Percentiles rank a stretch among this genome's conserved stretches.
These are phyloP conservation scores for Pseudonitzschia delicatissima DNA, from an alignment of 108 stramenopile species.

Conservation along the genomic window DNA sequence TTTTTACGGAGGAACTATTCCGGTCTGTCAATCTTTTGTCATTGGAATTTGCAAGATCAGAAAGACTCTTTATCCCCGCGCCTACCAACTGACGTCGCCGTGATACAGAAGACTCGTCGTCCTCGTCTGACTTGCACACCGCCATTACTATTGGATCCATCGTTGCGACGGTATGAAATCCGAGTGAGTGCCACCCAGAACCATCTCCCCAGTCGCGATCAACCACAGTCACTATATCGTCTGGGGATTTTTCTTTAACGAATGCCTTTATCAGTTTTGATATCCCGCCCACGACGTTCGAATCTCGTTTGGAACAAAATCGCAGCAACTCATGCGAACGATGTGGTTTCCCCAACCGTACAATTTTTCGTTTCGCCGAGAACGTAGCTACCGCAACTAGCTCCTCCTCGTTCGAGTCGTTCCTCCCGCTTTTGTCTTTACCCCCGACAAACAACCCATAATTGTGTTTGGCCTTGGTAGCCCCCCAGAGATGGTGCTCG, in stretches of 20 bases:
- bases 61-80: not conserved
- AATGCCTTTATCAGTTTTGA: constrained; percentile 59
- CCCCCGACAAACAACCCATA: constrained; percentile 47
- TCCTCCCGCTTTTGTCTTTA: not conserved
- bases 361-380: constrained; percentile 44
- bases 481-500: constrained; percentile 68
- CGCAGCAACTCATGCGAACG: constrained; percentile 63
- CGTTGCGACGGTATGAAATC: constrained; percentile 46
- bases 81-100: constrained; percentile 3
- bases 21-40: not conserved
- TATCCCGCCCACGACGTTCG: constrained; percentile 57
- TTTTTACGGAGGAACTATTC: not conserved
- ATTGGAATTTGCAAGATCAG: not conserved
- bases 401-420: constrained; percentile 12
- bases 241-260: constrained; percentile 26
- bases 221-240: constrained; percentile 66
- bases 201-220: constrained; percentile 75
- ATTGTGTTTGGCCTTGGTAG: constrained; percentile 48
- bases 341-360: constrained; percentile 16
- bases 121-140: constrained; percentile 10
- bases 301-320: constrained; percentile 50
- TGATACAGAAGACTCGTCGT: not conserved
- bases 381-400: constrained; percentile 68
- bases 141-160: constrained; percentile 63
- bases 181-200: constrained; percentile 42